Base-by-base conservation (phyloP, 2,329 filamentous ascomycete species). In the Annulohypoxylon truncatum region DNA sequence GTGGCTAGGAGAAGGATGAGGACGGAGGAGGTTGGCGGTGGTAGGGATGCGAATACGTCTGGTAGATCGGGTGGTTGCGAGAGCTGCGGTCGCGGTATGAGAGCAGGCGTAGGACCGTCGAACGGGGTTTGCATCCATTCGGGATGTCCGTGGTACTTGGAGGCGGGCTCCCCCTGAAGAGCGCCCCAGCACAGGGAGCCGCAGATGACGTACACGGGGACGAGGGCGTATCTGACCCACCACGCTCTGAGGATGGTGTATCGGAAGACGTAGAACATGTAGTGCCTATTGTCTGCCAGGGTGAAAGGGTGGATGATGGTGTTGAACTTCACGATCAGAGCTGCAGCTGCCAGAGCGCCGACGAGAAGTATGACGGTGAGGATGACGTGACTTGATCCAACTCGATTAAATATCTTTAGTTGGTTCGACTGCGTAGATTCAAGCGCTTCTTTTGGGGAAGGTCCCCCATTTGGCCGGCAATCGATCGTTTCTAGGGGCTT, bases 241-340 rank as follows among this genome's bases (percentile, higher is more conserved):
- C 83, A 82, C 42, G 92, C 87, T 4, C 84, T 85, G 2, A 91
- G 86, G 35, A 98, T 90, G 4, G 91, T 90, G 74, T 94, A 89
- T 1, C 94, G 90, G 82, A 99, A 99, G 65, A 97, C 83, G 80
- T 99, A 99, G 79, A 99, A 99, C 77, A 97, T 91, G 81, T 97
- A 99, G 78, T 99, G 96, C 2, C 96, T 86, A 78, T 99, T 99
- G 79, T 99, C 96, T 31, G 96, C 96, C 0, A 98, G 86, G 0
- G 94, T 97, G 77, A 98, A 99, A 0, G 96, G 95, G 75, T 99
- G 96, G 44, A 98, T 87, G 68, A 97, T 91, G 31, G 96, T 99
- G 83, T 97, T 98, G 84, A 87, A 91, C 67, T 88, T 87, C 22
- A 97, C 89, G 18, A 89, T 77, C 10, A 76, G 71, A 1, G 81